A percentile compares a stretch with the other conserved stretches of the same genome.
Evolutionary conservation across 306 rosid genomes (phyloP).

Genomic region (Luffa acutangula): DNA sequence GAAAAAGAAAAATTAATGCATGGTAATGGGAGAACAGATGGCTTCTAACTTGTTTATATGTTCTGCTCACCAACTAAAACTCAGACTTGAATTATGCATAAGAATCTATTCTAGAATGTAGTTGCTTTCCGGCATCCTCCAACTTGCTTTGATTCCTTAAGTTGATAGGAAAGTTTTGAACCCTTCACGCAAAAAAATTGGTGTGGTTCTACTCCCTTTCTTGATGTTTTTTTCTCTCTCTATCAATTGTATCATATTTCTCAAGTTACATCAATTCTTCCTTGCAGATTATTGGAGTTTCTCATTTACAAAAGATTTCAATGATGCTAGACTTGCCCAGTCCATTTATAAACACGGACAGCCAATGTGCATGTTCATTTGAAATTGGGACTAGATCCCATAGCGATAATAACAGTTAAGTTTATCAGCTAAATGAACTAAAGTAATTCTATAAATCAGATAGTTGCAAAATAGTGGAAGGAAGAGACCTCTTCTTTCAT

Average conservation of each 20-base stretch:
- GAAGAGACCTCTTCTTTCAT: conserved; percentile 84
- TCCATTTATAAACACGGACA: not conserved
- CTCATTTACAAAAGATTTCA: not conserved
- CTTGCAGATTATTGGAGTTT: not conserved
- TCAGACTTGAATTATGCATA: not conserved
- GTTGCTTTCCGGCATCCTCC: not conserved
- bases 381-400: not conserved
- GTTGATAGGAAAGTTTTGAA: not conserved
- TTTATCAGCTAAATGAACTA: not conserved
- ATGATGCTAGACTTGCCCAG: not conserved
- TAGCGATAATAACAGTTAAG: not conserved
- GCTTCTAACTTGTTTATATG: not conserved
- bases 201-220: not conserved
- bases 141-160: not conserved
- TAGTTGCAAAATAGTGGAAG: conserved; percentile 18
- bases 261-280: not conserved
- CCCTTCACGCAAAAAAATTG: not conserved
- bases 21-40: not conserved
- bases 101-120: not conserved
- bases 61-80: not conserved
- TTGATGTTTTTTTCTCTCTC: not conserved
- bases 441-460: not conserved
- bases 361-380: not conserved
- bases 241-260: not conserved
- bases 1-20: not conserved